These are phyloP conservation scores for Hirsutella minnesotensis DNA, from an alignment of 2,329 filamentous ascomycete species.

Conservation along the genomic window DNA sequence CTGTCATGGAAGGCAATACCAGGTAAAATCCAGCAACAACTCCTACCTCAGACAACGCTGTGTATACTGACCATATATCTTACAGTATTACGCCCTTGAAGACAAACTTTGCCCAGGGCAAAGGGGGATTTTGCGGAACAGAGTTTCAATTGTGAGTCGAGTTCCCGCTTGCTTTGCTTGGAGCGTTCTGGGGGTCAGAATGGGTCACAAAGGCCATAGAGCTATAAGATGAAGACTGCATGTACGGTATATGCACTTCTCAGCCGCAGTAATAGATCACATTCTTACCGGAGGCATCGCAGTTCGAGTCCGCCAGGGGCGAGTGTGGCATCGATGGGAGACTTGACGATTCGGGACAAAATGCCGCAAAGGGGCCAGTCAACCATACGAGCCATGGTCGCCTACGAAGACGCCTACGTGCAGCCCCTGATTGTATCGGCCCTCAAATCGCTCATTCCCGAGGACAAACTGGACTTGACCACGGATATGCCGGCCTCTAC, in stretches of 20 bases:
- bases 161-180: too few relatives aligned
- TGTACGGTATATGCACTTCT: slow-evolving; percentile 15
- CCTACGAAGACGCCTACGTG: slow-evolving; percentile 83
- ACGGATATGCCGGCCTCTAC: slow-evolving; percentile 23
- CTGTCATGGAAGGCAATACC: slow-evolving; percentile 75
- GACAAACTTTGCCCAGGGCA: slow-evolving; percentile 81
- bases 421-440: slow-evolving; percentile 72
- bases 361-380: not conserved
- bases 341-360: slow-evolving; percentile 10
- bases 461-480: slow-evolving; percentile 42
- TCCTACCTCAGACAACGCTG: too few relatives aligned
- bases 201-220: slow-evolving; percentile 5
- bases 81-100: slow-evolving; percentile 75
- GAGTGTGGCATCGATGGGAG: slow-evolving; percentile 5
- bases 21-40: slow-evolving; percentile 38
- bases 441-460: slow-evolving; percentile 50
- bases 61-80: not conserved
- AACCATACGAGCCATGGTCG: slow-evolving; percentile 54
- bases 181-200: too few relatives aligned
- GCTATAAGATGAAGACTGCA: slow-evolving; percentile 5
- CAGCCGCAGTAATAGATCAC: slow-evolving; percentile 16
- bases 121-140: slow-evolving; percentile 47
- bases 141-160: slow-evolving; percentile 75
- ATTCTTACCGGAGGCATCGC: slow-evolving; percentile 22
- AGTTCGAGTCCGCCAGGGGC: slow-evolving; percentile 12